A percentile compares a stretch with the other conserved stretches of the same genome.
phyloP scores from a whole-genome alignment of 345 rosid species.

The Physaria fendleri region DNA sequence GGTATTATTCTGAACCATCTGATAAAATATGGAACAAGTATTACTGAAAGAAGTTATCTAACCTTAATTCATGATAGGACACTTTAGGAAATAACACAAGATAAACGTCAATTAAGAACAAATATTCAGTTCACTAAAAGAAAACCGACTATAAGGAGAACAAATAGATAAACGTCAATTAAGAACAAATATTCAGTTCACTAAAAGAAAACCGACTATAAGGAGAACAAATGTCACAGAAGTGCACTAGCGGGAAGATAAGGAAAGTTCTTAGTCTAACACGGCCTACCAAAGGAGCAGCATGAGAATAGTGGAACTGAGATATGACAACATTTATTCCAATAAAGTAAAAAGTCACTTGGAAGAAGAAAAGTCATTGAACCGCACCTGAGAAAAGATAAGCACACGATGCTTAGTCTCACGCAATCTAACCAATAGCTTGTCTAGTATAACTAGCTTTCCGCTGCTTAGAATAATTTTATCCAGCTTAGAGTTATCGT shows the following conservation, averaged over 20 bases:
- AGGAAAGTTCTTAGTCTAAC: constrained; percentile 62
- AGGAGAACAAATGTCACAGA: not conserved
- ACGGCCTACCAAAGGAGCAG: constrained; percentile 39
- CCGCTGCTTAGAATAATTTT: constrained; percentile 95
- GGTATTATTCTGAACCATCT: not conserved
- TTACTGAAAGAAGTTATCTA: not conserved
- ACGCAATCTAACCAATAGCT: constrained; percentile 85
- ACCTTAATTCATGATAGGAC: not conserved
- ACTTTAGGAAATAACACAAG: too few species aligned
- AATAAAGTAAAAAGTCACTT: not conserved
- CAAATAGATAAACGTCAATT: not conserved
- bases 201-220: not conserved
- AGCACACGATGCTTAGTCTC: constrained; percentile 97
- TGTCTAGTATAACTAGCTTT: constrained; percentile 96
- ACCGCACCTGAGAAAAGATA: constrained; percentile 89
- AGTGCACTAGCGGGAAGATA: constrained; percentile 63
- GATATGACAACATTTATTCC: not conserved
- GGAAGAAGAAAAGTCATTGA: constrained; percentile 6
- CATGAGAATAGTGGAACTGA: not conserved
- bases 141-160: not conserved
- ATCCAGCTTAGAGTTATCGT: constrained; percentile 80
- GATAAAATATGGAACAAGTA: not conserved
- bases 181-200: not conserved
- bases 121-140: not conserved
- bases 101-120: not conserved